These are phyloP conservation scores for Solanum bulbocastanum DNA, from an alignment of 257 asterid species.

Conservation along the genomic window DNA sequence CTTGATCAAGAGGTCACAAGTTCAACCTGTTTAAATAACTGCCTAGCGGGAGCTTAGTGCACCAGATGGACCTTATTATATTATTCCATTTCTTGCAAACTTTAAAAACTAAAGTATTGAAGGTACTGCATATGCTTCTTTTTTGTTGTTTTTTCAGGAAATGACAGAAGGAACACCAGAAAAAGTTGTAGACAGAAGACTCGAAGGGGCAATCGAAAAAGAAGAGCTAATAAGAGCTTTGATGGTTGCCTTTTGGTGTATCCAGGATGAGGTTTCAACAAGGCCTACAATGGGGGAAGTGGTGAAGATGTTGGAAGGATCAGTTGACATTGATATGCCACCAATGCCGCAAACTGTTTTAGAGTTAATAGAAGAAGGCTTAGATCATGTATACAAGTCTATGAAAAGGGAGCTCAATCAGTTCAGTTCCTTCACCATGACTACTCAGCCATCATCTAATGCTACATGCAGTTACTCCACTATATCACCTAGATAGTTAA, in stretches of 20 bases:
- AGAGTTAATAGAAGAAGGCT: constrained; percentile 80
- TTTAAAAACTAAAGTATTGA: not conserved
- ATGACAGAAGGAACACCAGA: constrained; percentile 39
- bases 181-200: constrained; percentile 56
- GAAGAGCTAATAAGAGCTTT: constrained; percentile 56
- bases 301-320: constrained; percentile 80
- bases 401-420: constrained; percentile 81
- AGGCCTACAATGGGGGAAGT: constrained; percentile 94
- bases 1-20: not conserved
- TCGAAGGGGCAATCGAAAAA: constrained; percentile 49
- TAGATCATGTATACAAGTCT: constrained; percentile 72
- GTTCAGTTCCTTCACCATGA: constrained; percentile 50
- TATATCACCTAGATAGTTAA: constrained; percentile 70
- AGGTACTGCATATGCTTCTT: not conserved
- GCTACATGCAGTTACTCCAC: constrained; percentile 85
- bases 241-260: constrained; percentile 79
- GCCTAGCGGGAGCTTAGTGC: not conserved
- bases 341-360: constrained; percentile 78
- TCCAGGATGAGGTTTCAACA: constrained; percentile 62
- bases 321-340: constrained; percentile 49
- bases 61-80: not conserved
- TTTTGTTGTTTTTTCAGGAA: constrained; percentile 30
- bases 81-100: not conserved
- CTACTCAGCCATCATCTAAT: constrained; percentile 55
- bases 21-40: not conserved